phyloP scores from a whole-genome alignment of 192 early-diverging fungal species.

The Coemansia sp. region DNA sequence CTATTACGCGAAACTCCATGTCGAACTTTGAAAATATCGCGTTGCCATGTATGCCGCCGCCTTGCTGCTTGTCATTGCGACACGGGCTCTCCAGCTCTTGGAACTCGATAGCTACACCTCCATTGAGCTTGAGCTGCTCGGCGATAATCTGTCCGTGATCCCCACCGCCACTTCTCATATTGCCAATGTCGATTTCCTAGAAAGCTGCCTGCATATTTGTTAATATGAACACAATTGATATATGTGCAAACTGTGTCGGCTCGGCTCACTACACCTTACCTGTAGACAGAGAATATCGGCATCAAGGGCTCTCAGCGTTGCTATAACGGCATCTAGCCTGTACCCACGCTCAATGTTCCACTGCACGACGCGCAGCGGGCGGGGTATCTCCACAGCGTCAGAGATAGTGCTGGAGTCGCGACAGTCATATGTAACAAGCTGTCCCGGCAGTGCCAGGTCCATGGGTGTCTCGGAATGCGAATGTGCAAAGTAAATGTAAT shows the following conservation, averaged over 20 bases:
- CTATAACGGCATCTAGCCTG: slow-evolving; percentile 63
- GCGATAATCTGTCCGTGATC: slow-evolving; percentile 70
- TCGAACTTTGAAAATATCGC: slow-evolving; percentile 71
- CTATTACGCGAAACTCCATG: slow-evolving; percentile 62
- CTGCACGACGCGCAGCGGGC: slow-evolving; percentile 66
- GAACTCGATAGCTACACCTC: slow-evolving; percentile 75
- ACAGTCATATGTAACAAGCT: slow-evolving; percentile 41
- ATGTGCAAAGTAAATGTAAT: neutral
- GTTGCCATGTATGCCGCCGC: slow-evolving; percentile 81
- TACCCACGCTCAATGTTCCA: slow-evolving; percentile 88
- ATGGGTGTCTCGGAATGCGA: slow-evolving; percentile 11
- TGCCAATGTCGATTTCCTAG: slow-evolving; percentile 74
- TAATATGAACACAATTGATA: neutral
- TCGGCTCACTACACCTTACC: slow-evolving; percentile 13
- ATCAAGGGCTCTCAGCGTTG: slow-evolving; percentile 58
- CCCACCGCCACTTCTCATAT: slow-evolving; percentile 63
- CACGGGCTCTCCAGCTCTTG: slow-evolving; percentile 67
- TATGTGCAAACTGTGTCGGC: neutral
- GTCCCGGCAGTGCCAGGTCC: slow-evolving; percentile 46
- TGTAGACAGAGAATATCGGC: slow-evolving; percentile 76
- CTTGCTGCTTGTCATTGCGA: slow-evolving; percentile 62
- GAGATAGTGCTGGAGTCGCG: slow-evolving; percentile 6
- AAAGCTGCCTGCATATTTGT: neutral
- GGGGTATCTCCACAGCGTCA: slow-evolving; percentile 21
- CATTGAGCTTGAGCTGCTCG: slow-evolving; percentile 60